These are phyloP conservation scores for Chlorella sp. DNA, from an alignment of 139 green algal species.

Conservation along the genomic window DNA sequence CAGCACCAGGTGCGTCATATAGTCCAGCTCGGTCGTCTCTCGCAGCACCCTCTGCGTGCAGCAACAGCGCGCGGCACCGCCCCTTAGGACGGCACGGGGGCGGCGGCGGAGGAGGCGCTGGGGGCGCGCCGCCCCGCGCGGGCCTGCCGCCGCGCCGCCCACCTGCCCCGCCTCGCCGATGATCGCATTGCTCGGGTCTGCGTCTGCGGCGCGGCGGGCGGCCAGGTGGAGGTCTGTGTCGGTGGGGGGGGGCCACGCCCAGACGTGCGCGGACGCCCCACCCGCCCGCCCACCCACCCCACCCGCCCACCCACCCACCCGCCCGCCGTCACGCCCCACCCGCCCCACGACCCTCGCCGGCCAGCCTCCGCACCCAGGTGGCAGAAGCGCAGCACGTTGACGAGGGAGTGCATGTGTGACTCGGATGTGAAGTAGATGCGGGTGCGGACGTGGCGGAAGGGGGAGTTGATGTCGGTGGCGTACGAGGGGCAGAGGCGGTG, in stretches of 20 bases:
- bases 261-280: too few species aligned
- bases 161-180: too few species aligned
- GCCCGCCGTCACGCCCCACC: background rate
- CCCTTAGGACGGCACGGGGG: too few species aligned
- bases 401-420: slow-evolving; percentile 92
- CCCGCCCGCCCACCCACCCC: too few species aligned
- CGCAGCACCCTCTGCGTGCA: slow-evolving; percentile 58
- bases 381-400: slow-evolving; percentile 93
- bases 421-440: slow-evolving; percentile 99
- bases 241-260: too few species aligned
- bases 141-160: too few species aligned
- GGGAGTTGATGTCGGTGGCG: slow-evolving; percentile 91
- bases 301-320: background rate
- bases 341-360: background rate
- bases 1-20: slow-evolving; percentile 97
- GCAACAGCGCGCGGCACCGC: too few species aligned
- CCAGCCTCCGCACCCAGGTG: slow-evolving; percentile 43
- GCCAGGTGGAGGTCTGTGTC: too few species aligned
- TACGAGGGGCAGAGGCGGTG: slow-evolving; percentile 84
- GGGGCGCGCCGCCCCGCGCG: too few species aligned
- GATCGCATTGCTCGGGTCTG: too few species aligned
- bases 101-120: too few species aligned
- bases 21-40: slow-evolving; percentile 86
- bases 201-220: too few species aligned
- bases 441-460: slow-evolving; percentile 94